phyloP scores from a whole-genome alignment of 2,329 filamentous ascomycete genomes.

The Neofusicoccum ribis region DNA sequence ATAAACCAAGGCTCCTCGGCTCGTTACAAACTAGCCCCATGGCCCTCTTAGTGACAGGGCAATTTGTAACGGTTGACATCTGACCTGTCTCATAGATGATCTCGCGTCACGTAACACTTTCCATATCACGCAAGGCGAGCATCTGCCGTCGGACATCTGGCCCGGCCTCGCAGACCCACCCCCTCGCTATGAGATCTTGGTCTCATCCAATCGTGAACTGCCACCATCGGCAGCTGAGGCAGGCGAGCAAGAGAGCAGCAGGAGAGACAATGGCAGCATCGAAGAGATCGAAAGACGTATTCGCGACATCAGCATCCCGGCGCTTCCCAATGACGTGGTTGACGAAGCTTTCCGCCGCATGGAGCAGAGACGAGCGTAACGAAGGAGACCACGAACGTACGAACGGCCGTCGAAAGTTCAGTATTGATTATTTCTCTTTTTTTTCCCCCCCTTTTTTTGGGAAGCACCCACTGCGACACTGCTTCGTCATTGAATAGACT shows the following conservation, averaged over 20 bases:
- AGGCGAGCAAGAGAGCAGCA: slow-evolving; percentile 23
- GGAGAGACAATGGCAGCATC: not conserved
- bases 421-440: not conserved
- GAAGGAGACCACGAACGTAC: not conserved
- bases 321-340: slow-evolving; percentile 17
- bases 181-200: slow-evolving; percentile 35
- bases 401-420: not conserved
- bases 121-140: slow-evolving; percentile 79
- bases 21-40: not conserved
- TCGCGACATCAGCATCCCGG: slow-evolving; percentile 16
- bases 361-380: slow-evolving; percentile 12
- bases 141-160: slow-evolving; percentile 85
- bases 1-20: not conserved
- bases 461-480: no score
- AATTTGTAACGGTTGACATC: not conserved
- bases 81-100: slow-evolving; percentile 53
- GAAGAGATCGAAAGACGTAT: not conserved
- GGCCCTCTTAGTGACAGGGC: no score
- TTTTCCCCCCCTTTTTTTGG: no score
- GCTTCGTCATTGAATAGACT: no score
- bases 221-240: slow-evolving; percentile 15
- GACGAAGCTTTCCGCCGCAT: slow-evolving; percentile 17
- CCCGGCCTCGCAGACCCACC: slow-evolving; percentile 61
- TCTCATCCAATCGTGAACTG: slow-evolving; percentile 22
- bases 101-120: slow-evolving; percentile 73